A percentile compares a stretch with the other conserved stretches of the same genome.
Conservation (phyloP, 495 filamentous ascomycete species). For the Cercophora sp. region DNA sequence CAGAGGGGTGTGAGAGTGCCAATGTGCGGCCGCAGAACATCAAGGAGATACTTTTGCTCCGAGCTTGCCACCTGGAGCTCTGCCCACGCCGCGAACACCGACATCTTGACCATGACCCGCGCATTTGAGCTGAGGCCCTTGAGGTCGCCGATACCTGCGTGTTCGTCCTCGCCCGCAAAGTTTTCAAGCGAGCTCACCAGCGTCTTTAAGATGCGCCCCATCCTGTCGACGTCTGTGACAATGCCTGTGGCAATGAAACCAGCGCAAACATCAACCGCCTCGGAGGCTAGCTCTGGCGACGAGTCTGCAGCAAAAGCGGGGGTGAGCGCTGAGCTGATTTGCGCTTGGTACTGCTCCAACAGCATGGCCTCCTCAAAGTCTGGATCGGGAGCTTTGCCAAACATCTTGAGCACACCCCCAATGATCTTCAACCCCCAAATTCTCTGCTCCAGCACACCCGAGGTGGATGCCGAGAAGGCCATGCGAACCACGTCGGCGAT, state of each 20-base stretch:
- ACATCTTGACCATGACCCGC: conserved; percentile 96
- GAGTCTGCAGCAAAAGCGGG: conserved; percentile 95
- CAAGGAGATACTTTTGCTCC: conserved; percentile 83
- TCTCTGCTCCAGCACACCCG: conserved; percentile 81
- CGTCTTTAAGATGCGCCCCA: conserved; percentile 94
- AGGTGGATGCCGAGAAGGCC: conserved; percentile 96
- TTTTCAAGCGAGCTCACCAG: conserved; percentile 89
- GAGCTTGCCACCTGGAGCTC: conserved; percentile 93
- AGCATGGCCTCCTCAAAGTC: conserved; percentile 94
- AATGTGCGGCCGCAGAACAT: conserved; percentile 88
- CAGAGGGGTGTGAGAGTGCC: conserved; percentile 84
- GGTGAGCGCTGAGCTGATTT: conserved; percentile 93
- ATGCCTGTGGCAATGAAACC: conserved; percentile 96
- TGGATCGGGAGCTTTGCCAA: conserved; percentile 91
- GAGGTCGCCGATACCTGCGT: conserved; percentile 86
- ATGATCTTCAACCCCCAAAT: conserved; percentile 90
- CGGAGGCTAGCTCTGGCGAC: conserved; percentile 88
- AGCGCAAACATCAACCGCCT: conserved; percentile 96
- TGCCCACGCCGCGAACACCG: conserved; percentile 98
- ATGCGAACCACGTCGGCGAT: conserved; percentile 94
- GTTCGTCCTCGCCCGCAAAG: conserved; percentile 79
- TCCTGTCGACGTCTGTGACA: conserved; percentile 94
- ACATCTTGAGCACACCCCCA: conserved; percentile 89
- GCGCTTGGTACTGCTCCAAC: conserved; percentile 96
- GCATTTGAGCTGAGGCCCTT: conserved; percentile 94